Evolutionary conservation across 495 filamentous ascomycete species (phyloP).

Genomic region (Amorphotheca resinae): DNA sequence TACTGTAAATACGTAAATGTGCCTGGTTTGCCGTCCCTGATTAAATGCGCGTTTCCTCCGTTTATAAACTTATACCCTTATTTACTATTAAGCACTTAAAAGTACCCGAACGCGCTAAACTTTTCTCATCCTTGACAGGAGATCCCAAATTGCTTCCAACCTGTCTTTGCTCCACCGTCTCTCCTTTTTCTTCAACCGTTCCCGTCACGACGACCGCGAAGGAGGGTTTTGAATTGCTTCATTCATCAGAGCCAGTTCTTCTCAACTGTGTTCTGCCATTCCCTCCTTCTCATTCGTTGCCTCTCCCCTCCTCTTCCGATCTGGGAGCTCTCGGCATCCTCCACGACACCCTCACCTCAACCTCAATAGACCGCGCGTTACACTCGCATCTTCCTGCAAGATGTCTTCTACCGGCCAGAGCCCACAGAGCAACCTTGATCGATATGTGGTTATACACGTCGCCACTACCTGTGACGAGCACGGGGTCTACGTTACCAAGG

Average conservation of each 20-base stretch:
- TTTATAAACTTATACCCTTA: no score
- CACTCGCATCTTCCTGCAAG: no score
- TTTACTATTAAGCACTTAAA: no score
- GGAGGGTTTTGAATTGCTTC: conserved; percentile 2
- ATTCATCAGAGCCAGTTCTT: not conserved
- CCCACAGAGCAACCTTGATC: conserved; percentile 61
- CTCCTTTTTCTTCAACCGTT: conserved; percentile 9
- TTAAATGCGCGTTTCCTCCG: no score
- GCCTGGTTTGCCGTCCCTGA: no score
- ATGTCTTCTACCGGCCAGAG: conserved; percentile 18
- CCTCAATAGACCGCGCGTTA: not conserved
- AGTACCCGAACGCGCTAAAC: no score
- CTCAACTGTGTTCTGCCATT: conserved; percentile 1
- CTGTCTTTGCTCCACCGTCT: conserved; percentile 4
- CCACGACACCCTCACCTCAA: not conserved
- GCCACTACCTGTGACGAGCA: conserved; percentile 98
- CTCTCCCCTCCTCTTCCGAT: conserved; percentile 26
- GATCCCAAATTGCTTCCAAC: no score
- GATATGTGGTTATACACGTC: conserved; percentile 94
- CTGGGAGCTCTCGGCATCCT: conserved; percentile 6
- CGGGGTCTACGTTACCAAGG: conserved; percentile 97
- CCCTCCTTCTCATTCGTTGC: conserved; percentile 22
- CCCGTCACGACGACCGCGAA: conserved; percentile 3
- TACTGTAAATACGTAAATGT: no score
- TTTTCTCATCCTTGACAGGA: no score